Evolutionary conservation across 192 early-diverging fungal genomes (phyloP).

Genomic region (Endogone sp.): DNA sequence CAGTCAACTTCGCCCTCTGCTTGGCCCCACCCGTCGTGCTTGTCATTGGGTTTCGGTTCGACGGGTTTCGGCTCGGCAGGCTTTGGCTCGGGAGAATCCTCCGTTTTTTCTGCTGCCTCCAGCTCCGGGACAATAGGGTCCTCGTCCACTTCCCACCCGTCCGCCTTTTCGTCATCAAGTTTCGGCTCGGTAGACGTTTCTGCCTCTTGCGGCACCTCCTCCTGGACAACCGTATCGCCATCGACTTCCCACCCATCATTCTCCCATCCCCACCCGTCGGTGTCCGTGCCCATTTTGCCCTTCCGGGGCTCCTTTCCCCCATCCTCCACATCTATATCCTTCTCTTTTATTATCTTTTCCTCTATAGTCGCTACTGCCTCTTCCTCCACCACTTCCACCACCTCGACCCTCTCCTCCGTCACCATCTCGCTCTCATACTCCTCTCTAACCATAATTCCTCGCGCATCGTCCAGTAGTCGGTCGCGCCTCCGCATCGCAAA

Average conservation of each 20-base stretch:
- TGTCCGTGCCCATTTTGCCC: neutral
- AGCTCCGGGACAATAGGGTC: neutral
- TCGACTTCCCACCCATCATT: slow-evolving; percentile 24
- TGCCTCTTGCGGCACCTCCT: too few species aligned
- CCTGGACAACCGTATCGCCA: neutral
- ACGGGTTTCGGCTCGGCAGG: too few species aligned
- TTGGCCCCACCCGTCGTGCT: neutral
- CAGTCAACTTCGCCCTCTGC: neutral
- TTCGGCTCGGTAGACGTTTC: too few species aligned
- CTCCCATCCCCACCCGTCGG: neutral
- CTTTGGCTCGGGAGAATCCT: neutral
- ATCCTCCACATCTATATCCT: neutral
- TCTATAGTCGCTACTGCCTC: slow-evolving; percentile 9
- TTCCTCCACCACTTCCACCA: slow-evolving; percentile 10
- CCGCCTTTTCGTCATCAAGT: too few species aligned
- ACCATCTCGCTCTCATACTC: slow-evolving; percentile 36
- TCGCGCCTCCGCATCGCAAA: slow-evolving; percentile 42
- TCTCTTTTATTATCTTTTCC: neutral
- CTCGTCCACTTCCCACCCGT: slow-evolving; percentile 19
- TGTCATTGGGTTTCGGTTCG: neutral
- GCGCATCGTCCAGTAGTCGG: slow-evolving; percentile 34
- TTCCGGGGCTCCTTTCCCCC: neutral
- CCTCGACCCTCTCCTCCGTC: slow-evolving; percentile 19
- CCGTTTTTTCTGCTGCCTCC: neutral
- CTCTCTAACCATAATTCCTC: slow-evolving; percentile 41